phyloP scores from a whole-genome alignment of 2,329 filamentous ascomycete species.

The Pseudogymnoascus sp. region DNA sequence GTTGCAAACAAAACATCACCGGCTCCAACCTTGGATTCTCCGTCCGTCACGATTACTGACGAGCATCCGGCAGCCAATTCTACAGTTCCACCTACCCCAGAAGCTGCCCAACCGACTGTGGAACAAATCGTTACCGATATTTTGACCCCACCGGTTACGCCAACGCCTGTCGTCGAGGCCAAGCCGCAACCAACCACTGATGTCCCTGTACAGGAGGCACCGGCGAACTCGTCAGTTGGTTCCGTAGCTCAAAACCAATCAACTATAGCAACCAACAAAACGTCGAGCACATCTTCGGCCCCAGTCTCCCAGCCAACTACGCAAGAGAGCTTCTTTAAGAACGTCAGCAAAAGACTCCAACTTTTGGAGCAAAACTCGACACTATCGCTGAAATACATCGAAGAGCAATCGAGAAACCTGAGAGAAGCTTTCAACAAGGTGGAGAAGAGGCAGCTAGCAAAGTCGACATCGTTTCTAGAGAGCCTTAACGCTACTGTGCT shows the following conservation, averaged over 20 bases:
- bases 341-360: conserved; percentile 84
- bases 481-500: conserved; percentile 83
- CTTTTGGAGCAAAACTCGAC: conserved; percentile 89
- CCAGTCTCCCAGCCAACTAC: conserved; percentile 66
- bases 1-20: not conserved
- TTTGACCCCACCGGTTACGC: not conserved
- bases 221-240: not conserved
- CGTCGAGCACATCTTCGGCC: conserved; percentile 34
- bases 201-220: not conserved
- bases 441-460: conserved; percentile 79
- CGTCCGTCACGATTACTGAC: not conserved
- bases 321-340: conserved; percentile 97
- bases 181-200: not conserved
- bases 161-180: not conserved
- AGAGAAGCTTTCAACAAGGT: conserved; percentile 80
- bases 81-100: not conserved
- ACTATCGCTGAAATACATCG: conserved; percentile 88
- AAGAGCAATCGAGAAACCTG: conserved; percentile 86
- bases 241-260: not conserved
- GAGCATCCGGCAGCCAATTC: not conserved
- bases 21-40: not conserved
- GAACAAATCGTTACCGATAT: not conserved
- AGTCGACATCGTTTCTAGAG: conserved; percentile 73
- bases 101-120: not conserved
- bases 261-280: conserved; percentile 11